Percentiles rank a stretch among this genome's conserved stretches.
phyloP scores from a whole-genome alignment of 805 yeast genomes.

The Debaryomyces maramus region DNA sequence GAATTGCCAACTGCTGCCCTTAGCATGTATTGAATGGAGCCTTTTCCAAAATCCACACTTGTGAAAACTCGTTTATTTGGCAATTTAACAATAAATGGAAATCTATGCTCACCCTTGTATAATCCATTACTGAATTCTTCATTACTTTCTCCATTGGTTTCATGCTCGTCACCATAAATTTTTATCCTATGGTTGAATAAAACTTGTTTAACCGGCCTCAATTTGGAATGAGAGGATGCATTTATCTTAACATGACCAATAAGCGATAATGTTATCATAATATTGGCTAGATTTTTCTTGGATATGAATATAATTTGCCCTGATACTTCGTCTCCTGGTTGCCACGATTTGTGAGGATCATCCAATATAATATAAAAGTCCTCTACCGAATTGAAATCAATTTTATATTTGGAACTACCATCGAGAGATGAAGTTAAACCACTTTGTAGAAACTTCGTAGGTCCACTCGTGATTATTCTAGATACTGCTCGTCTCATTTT shows the following conservation, averaged over 20 bases:
- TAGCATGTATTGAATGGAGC: slow-evolving; percentile 70
- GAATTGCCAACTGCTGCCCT: slow-evolving; percentile 46
- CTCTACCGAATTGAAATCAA: slow-evolving; percentile 45
- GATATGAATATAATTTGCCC: slow-evolving; percentile 63
- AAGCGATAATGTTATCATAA: slow-evolving; percentile 53
- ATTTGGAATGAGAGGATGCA: slow-evolving; percentile 51
- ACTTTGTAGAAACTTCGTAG: slow-evolving; percentile 7
- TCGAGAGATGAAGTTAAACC: slow-evolving; percentile 1
- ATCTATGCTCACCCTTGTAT: slow-evolving; percentile 82
- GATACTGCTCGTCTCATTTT: slow-evolving; percentile 54
- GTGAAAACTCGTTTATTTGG: slow-evolving; percentile 74
- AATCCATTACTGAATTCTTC: slow-evolving; percentile 47
- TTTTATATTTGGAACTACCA: slow-evolving; percentile 18
- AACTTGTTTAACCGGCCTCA: slow-evolving; percentile 50
- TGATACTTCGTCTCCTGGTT: slow-evolving; percentile 74
- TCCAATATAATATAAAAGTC: slow-evolving; percentile 72
- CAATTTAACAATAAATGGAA: slow-evolving; percentile 81
- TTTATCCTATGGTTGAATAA: slow-evolving; percentile 60
- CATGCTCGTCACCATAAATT: slow-evolving; percentile 50
- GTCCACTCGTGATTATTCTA: slow-evolving; percentile 33
- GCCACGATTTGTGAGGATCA: slow-evolving; percentile 72
- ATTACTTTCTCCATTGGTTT: slow-evolving; percentile 17
- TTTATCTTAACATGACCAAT: slow-evolving; percentile 58
- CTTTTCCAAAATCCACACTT: slow-evolving; percentile 79
- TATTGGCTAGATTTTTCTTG: slow-evolving; percentile 54